Evolutionary conservation across 805 yeast species (phyloP).

Genomic region (Cyberlindnera americana): DNA sequence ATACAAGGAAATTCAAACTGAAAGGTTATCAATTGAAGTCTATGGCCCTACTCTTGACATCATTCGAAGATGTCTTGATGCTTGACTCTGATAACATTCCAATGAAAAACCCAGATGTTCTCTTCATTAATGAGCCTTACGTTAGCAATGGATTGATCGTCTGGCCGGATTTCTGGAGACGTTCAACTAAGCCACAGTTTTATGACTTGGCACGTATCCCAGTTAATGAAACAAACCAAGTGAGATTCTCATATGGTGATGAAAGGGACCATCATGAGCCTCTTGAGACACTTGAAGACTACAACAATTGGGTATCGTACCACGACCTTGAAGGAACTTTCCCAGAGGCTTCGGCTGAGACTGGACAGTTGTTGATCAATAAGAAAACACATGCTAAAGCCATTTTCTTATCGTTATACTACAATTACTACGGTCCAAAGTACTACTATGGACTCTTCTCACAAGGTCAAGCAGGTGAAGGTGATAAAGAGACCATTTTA

Average conservation of each 20-base stretch:
- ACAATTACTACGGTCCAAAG: slow-evolving; percentile 57
- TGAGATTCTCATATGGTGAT: slow-evolving; percentile 30
- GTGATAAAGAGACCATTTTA: slow-evolving; percentile 74
- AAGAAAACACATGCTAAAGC: slow-evolving; percentile 56
- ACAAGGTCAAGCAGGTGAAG: slow-evolving; percentile 73
- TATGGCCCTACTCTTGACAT: slow-evolving; percentile 69
- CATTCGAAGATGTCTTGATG: slow-evolving; percentile 70
- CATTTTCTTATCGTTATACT: slow-evolving; percentile 57
- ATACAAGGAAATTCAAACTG: slow-evolving; percentile 40
- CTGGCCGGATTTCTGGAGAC: slow-evolving; percentile 73
- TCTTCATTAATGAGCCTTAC: slow-evolving; percentile 36
- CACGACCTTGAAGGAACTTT: slow-evolving; percentile 68
- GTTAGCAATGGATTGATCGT: slow-evolving; percentile 42
- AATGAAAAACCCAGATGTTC: slow-evolving; percentile 44
- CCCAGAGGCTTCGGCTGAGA: slow-evolving; percentile 67
- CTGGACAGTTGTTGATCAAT: slow-evolving; percentile 62
- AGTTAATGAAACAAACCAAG: slow-evolving; percentile 31
- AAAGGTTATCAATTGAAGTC: slow-evolving; percentile 66
- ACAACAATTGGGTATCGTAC: slow-evolving; percentile 38
- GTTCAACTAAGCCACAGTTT: slow-evolving; percentile 59
- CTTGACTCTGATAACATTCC: slow-evolving; percentile 75
- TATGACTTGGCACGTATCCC: slow-evolving; percentile 51
- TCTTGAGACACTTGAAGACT: slow-evolving; percentile 27
- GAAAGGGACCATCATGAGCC: slow-evolving; percentile 30
- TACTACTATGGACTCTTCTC: slow-evolving; percentile 59